Percentiles rank a stretch among this genome's conserved stretches.
phyloP scores from a whole-genome alignment of 1,284 basidiomycete genomes.

The Ustilago vetiveriae region DNA sequence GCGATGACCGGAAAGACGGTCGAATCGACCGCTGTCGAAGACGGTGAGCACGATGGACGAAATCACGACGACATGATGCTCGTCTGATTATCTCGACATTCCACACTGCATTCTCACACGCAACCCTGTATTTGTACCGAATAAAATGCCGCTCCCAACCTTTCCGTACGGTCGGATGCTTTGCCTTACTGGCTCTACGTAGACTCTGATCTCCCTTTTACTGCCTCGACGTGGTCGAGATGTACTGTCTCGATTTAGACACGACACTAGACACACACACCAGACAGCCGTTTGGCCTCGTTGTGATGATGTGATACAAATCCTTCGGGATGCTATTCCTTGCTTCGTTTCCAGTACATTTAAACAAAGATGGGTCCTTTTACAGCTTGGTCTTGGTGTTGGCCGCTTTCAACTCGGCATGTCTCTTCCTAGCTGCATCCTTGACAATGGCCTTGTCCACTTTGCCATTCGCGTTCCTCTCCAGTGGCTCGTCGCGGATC shows the following conservation, averaged over 20 bases:
- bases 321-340: too few relatives aligned
- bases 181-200: too few relatives aligned
- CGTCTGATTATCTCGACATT: slow-evolving; percentile 3
- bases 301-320: too few relatives aligned
- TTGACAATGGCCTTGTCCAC: slow-evolving; percentile 51
- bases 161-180: too few relatives aligned
- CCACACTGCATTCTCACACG: not conserved
- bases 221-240: too few relatives aligned
- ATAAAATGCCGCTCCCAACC: not conserved
- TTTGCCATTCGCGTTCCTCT: slow-evolving; percentile 58
- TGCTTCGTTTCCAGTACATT: too few relatives aligned
- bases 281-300: too few relatives aligned
- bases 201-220: too few relatives aligned
- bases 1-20: slow-evolving; percentile 47
- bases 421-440: slow-evolving; percentile 21
- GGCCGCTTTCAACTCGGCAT: slow-evolving; percentile 23
- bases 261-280: too few relatives aligned
- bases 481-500: slow-evolving; percentile 51
- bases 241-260: too few relatives aligned
- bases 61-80: slow-evolving; percentile 29
- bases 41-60: slow-evolving; percentile 4
- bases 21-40: slow-evolving; percentile 11
- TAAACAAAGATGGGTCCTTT: too few relatives aligned
- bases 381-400: slow-evolving; percentile 30
- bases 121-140: slow-evolving; percentile 24